Evolutionary conservation across 805 yeast species (phyloP), one percentile per base, ranked within the genome.

Genomic region (Yarrowia alimentaria): DNA sequence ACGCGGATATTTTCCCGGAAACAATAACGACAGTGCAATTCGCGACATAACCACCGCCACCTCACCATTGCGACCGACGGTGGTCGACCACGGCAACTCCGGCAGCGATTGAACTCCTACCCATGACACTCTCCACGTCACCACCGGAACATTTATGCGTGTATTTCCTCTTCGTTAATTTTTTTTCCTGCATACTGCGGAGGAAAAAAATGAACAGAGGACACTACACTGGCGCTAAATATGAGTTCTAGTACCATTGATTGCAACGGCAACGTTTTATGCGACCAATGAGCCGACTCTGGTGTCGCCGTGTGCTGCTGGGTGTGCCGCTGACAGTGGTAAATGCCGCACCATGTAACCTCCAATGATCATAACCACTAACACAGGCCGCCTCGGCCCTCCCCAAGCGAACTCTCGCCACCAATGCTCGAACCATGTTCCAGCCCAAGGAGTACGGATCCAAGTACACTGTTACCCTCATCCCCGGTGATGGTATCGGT

Each of bases 401-500:
- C 33, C 42, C 40, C 25, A 47, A 34, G 42, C 51, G 51, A 26
- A 20, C 51, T 21, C 25, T 47, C 34, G 42, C 51, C 24, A 33
- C 51, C 43, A 26, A 25, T 26, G 51, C 42, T 14, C 37, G 37
- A 30, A 85, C 80, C 66, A 63, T 77, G 55, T 77, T 77, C 57
- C 74, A 85, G 63, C 94, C 95, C 63, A 87, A 87, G 75, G 85
- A 86, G 72, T 89, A 87, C 73, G 98, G 98, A 61, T 96, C 96
- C 56, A 83, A 83, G 67, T 90, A 80, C 77, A 85, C 91, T 49
- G 96, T 93, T 53, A 91, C 99, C 45, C 77, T 91, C 68, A 83
- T 91, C 61, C 98, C 98, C 54, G 74, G 99, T 72, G 99, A 91
- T 67, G 98, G 98, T 79, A 85, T 90, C 60, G 99, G 99, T 70